phyloP scores from a whole-genome alignment of 805 yeast species.

The Saturnispora dispora region DNA sequence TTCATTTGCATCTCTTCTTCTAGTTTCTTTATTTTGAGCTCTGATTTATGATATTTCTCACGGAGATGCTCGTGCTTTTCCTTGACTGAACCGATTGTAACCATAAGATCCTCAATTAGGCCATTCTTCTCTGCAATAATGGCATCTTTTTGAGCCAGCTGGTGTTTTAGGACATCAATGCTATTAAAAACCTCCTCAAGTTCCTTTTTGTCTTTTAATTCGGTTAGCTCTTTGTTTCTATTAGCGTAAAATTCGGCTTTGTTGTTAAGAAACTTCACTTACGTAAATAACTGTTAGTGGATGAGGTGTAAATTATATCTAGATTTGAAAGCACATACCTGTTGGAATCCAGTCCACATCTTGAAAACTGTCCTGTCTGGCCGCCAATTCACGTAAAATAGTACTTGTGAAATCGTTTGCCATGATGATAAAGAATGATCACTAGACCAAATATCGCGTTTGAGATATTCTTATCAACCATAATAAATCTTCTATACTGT shows the following conservation, averaged over 20 bases:
- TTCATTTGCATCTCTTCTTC: constrained; percentile 30
- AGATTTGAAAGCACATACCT: neutral
- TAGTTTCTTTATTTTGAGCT: constrained; percentile 14
- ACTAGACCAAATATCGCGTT: neutral
- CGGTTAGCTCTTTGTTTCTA: neutral
- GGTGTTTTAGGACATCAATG: neutral
- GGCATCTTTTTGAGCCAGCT: constrained; percentile 3
- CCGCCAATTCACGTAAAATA: neutral
- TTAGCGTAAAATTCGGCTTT: neutral
- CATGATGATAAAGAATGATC: neutral
- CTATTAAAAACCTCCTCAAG: neutral
- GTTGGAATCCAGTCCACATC: neutral
- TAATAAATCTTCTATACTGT: neutral
- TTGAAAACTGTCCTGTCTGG: neutral
- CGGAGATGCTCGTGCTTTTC: constrained; percentile 13
- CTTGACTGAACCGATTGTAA: constrained; percentile 5
- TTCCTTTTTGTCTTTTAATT: neutral
- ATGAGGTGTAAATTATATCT: neutral
- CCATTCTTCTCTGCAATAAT: constrained; percentile 6
- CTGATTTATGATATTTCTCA: constrained; percentile 20
- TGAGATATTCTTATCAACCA: neutral
- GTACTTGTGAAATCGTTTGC: neutral
- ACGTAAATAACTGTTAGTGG: neutral
- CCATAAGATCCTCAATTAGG: constrained; percentile 10
- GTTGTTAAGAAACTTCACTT: neutral